Evolutionary conservation across 495 filamentous ascomycete species (phyloP), one percentile per base, ranked within the genome.

Genomic region (Saxispiralis lemnorum): DNA sequence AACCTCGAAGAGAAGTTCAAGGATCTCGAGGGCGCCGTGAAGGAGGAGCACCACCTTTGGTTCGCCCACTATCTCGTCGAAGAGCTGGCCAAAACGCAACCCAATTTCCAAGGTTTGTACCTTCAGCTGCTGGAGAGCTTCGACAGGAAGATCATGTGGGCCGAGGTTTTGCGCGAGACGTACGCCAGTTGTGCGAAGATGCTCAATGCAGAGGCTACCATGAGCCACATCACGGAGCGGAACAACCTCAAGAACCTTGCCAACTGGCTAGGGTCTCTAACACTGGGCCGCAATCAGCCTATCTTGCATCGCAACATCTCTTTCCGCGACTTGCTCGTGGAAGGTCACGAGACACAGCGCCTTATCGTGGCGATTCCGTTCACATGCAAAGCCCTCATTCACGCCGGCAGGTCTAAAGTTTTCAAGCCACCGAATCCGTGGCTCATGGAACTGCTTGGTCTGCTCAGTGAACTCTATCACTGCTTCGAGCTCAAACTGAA

Each of bases 301-400:
- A 87, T 99, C 63, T 88, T 87, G 60, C 85, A 89, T 59, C 87
- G 79, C 59, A 92, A 94, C 62, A 85, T 99, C 38, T 89, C 87
- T 1, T 96, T 99, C 71, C 87, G 87, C 57, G 83, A 93, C 47
- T 68, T 99, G 6, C 74, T 99, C 7, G 72, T 93, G 41, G 89
- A 99, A 64, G 89, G 80, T 4, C 83, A 81, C 47, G 82, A 94
- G 47, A 86, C 83, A 4, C 79, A 93, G 53, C 78, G 89, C 30
- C 71, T 96, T 32, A 72, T 88, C 37, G 73, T 95, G 31, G 85
- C 87, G 38, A 87, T 99, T 39, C 88, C 92, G 1, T 99, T 99
- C 51, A 85, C 87, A 35, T 96, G 89, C 70, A 95, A 93, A 57
- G 83, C 93, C 7, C 66, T 99, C 14, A 70, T 76, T 20, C 81